A percentile compares a stretch with the other conserved stretches of the same genome.
Conservation (phyloP, 345 rosid species). For the Excoecaria agallocha region DNA sequence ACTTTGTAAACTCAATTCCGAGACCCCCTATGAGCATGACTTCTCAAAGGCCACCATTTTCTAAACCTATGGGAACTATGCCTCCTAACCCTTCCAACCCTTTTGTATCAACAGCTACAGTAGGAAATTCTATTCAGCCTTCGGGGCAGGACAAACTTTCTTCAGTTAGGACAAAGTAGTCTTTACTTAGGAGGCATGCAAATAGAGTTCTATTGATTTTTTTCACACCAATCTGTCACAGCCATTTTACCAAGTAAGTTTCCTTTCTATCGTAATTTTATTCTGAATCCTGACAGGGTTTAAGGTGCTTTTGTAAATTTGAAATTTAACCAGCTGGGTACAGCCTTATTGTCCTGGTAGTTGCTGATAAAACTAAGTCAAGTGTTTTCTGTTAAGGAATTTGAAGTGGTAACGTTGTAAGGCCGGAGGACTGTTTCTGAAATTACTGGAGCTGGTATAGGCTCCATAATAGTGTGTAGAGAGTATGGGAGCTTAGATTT, state of each 20-base stretch:
- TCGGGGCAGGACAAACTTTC: conserved; percentile 38
- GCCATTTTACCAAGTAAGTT: conserved; percentile 32
- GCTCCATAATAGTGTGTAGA: not conserved
- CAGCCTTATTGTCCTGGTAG: not conserved
- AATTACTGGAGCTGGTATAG: not conserved
- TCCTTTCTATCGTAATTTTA: not conserved
- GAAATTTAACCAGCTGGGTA: not conserved
- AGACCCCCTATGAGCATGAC: conserved; percentile 66
- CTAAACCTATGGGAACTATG: conserved; percentile 53
- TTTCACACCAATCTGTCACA: conserved; percentile 2
- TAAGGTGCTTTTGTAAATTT: not conserved
- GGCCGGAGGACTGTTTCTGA: not conserved
- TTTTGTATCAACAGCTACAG: conserved; percentile 41
- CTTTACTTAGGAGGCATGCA: conserved; percentile 13
- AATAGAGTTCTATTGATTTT: conserved; percentile 17
- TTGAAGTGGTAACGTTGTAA: not conserved
- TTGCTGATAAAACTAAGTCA: not conserved
- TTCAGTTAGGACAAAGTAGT: conserved; percentile 34
- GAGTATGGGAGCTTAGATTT: not conserved
- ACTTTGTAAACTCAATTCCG: conserved; percentile 52
- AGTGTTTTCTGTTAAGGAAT: not conserved
- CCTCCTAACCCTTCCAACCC: conserved; percentile 42
- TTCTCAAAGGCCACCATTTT: conserved; percentile 63
- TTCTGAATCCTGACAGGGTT: not conserved
- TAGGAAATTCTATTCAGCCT: conserved; percentile 55